A percentile compares a stretch with the other conserved stretches of the same genome.
Conservation (phyloP, 2,329 filamentous ascomycete genomes). For the Penicillium hordei region DNA sequence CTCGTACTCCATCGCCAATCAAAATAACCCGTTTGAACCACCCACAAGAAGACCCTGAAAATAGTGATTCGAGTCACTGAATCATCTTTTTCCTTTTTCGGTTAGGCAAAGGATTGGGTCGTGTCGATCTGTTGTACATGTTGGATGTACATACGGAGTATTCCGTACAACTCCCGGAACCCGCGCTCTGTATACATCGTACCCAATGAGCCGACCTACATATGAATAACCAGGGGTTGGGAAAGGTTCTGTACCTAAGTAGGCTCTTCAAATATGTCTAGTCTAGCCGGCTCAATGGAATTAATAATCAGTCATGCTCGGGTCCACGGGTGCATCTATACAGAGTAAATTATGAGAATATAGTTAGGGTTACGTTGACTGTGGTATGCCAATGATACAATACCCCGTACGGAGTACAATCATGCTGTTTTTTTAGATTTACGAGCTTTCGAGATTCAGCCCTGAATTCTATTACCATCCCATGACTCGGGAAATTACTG, state of each 20-base stretch:
- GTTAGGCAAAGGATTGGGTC: not conserved
- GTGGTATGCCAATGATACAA: not conserved
- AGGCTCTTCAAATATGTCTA: not conserved
- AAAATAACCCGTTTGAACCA: not conserved
- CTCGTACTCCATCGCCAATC: not conserved
- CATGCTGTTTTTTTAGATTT: not conserved
- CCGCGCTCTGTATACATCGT: not conserved
- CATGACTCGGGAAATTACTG: not conserved
- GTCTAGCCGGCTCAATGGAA: not conserved
- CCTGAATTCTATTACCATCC: conserved; percentile 1
- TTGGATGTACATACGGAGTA: too few species aligned
- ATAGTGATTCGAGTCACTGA: not conserved
- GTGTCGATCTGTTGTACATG: not conserved
- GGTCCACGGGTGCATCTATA: not conserved
- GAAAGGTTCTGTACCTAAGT: not conserved
- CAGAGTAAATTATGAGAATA: not conserved
- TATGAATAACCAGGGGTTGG: not conserved
- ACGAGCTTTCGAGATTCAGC: not conserved
- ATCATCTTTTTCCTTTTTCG: not conserved
- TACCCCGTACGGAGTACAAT: not conserved
- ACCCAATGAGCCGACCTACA: not conserved
- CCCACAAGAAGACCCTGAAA: not conserved
- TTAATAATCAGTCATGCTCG: not conserved
- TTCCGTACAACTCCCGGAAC: not conserved
- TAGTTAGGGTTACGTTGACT: not conserved